Evolutionary conservation across 768 basidiomycete genomes (phyloP), one percentile per base, ranked within the genome.

Genomic region (Paxillus ammoniavirescens): DNA sequence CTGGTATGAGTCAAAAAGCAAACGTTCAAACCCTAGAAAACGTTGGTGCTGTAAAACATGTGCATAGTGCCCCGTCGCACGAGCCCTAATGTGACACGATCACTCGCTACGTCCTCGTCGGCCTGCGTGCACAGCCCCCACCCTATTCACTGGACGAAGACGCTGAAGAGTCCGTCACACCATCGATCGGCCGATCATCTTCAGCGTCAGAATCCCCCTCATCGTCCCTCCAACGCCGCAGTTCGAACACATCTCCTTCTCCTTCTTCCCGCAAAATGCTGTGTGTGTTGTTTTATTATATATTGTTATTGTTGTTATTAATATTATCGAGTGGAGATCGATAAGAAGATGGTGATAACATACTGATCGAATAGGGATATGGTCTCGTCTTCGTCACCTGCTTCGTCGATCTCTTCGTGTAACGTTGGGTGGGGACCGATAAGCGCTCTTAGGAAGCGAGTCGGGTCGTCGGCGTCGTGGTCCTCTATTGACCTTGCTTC

Each of bases 291-390:
- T 4, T 26, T 26, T 26, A 26, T 21, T 21, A 21, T 21, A 21
- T 21, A 21, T 21, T 26, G 26, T 26, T 26, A 4, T 26, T 6
- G 6, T 26, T 2, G 26, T 26, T 26, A 26, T 26, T 6, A 6
- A 3, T 6, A 26, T 26, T 54, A 43, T 46, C 21, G n/a, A 44
- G 43, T 65, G 38, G 63, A 55, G 28, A 45, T 48, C 50, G 38
- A 41, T 31, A 43, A n/a, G 38, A n/a, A 46, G 49, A 46, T 50
- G n/a, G n/a, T n/a, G 26, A n/a, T 14, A 3, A 71, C 80, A 63
- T 58, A 90, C 89, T 83, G 78, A 64, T 91, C 89, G 65, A 91
- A 91, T 59, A 88, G 70, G n/a, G 75, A 75, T 50, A 90, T 79
- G 0, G 83, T 80, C 46, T 71, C 71, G 12, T 65, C 66, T 57